These are phyloP conservation scores for Auxenochlorella pyrenoidosa DNA, from an alignment of 139 green algal genomes.

Conservation along the genomic window DNA sequence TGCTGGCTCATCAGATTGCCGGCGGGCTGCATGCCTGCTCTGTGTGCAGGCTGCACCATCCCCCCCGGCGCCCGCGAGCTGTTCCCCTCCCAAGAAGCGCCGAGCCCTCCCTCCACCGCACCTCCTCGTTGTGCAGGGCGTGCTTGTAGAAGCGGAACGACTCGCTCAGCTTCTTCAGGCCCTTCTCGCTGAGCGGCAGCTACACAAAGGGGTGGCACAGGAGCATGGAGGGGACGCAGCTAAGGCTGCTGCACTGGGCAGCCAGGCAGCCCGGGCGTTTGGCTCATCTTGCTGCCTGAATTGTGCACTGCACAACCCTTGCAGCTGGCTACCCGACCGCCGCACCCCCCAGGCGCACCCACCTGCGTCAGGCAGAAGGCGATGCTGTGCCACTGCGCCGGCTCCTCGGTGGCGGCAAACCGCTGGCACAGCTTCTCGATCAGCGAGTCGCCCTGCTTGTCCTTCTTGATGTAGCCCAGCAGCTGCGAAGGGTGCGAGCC, in stretches of 20 bases:
- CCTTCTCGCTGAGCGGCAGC: constrained; percentile 88
- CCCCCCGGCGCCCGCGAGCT: too few species aligned
- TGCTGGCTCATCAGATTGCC: too few species aligned
- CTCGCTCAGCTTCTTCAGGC: constrained; percentile 79
- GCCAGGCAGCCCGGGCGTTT: background rate
- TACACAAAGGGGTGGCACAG: constrained; percentile 17
- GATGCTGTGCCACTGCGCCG: constrained; percentile 78
- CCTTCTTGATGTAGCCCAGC: constrained; percentile 88
- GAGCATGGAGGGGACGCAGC: too few species aligned
- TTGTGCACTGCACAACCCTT: too few species aligned
- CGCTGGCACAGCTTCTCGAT: constrained; percentile 82
- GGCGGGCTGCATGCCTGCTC: too few species aligned
- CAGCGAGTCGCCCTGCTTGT: constrained; percentile 82
- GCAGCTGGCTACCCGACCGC: background rate
- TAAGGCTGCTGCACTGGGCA: background rate
- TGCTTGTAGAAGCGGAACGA: constrained; percentile 80
- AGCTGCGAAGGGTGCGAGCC: constrained; percentile 52
- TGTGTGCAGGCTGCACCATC: too few species aligned
- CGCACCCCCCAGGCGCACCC: background rate
- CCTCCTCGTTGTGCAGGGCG: constrained; percentile 73
- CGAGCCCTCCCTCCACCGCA: too few species aligned
- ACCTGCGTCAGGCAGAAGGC: constrained; percentile 86
- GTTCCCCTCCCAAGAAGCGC: too few species aligned
- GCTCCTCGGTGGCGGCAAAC: constrained; percentile 55
- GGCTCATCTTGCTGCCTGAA: too few species aligned